Evolutionary conservation across 1,284 basidiomycete genomes (phyloP).

Genomic region (Ceratobasidium sp.): DNA sequence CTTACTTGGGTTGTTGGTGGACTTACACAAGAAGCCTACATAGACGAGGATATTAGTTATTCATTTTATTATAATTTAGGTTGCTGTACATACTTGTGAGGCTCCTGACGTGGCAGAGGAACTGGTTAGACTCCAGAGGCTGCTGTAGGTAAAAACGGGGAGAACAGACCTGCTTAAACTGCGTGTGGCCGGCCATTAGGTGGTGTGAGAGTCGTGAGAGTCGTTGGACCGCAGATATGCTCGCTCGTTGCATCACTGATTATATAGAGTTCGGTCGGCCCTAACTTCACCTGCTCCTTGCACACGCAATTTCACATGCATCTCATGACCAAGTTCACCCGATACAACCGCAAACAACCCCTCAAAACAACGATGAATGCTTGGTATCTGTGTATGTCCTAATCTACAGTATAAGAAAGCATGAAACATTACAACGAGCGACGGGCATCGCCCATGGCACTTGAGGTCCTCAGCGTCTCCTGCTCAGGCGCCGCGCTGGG

Average conservation of each 20-base stretch:
- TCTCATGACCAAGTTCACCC: conserved; percentile 6
- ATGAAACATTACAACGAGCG: neutral
- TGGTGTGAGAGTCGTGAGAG: conserved; percentile 37
- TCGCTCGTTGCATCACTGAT: conserved; percentile 38
- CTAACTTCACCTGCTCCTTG: conserved; percentile 6
- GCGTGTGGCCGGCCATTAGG: conserved; percentile 30
- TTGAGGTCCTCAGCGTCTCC: conserved; percentile 6
- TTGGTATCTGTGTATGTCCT: neutral
- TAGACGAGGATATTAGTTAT: neutral
- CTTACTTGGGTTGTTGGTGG: conserved; percentile 23
- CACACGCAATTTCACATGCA: conserved; percentile 13
- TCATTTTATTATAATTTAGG: neutral
- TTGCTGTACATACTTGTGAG: conserved; percentile 70
- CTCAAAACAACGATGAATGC: no score
- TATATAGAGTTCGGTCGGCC: conserved; percentile 29
- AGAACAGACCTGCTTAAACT: conserved; percentile 52
- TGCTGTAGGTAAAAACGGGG: no score
- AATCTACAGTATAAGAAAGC: neutral
- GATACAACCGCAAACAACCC: conserved; percentile 25
- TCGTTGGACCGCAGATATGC: conserved; percentile 24
- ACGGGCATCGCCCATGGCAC: conserved; percentile 11
- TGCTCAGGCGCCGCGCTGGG: conserved; percentile 2
- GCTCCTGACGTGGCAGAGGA: conserved; percentile 56
- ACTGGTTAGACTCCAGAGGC: no score
- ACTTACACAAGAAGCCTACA: conserved; percentile 73